Evolutionary conservation across 164 flowering plant genomes (phyloP).

Genomic region (Tetrastigma voinierianum): DNA sequence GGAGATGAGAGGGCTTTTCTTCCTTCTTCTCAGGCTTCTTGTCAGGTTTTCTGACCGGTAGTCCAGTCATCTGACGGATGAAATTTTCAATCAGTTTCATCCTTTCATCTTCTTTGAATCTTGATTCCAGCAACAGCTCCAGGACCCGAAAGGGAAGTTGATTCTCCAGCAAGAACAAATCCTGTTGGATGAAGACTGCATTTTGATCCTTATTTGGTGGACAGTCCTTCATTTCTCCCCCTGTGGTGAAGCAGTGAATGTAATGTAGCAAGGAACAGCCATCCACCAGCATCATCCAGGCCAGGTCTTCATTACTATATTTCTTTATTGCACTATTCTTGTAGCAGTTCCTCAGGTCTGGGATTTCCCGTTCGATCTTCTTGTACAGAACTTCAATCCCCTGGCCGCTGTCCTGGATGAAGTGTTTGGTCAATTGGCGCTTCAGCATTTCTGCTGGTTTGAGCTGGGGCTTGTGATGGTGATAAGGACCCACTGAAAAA

Average conservation of each 20-base stretch:
- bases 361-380: too few species aligned
- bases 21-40: too few species aligned
- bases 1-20: too few species aligned
- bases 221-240: not conserved
- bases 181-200: not conserved
- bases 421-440: too few species aligned
- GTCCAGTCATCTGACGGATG: too few species aligned
- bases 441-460: too few species aligned
- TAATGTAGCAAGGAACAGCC: not conserved
- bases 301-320: not conserved
- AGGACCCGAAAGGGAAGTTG: conserved; percentile 12
- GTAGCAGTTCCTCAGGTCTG: not conserved
- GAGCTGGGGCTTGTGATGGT: too few species aligned
- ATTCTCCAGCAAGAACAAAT: conserved; percentile 17
- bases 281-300: not conserved
- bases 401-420: too few species aligned
- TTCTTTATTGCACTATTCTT: not conserved
- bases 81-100: not conserved
- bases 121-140: not conserved
- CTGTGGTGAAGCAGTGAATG: not conserved
- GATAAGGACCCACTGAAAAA: too few species aligned
- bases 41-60: too few species aligned
- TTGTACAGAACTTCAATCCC: too few species aligned
- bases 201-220: not conserved
- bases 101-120: not conserved